A percentile compares a stretch with the other conserved stretches of the same genome.
Conservation (phyloP, 768 basidiomycete species). For the Leccinum boreale region DNA sequence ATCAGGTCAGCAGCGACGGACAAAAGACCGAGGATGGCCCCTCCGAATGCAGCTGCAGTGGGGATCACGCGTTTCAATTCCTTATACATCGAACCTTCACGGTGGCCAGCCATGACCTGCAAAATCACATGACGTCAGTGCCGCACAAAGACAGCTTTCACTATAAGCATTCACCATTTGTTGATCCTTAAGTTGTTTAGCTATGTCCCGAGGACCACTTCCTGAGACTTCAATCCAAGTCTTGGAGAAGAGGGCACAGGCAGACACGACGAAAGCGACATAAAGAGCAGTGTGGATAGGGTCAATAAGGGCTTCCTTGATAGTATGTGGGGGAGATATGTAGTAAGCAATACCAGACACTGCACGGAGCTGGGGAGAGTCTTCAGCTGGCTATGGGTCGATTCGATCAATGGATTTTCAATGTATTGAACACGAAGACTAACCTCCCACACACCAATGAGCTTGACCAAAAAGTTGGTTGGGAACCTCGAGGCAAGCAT, state of each 20-base stretch:
- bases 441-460: conserved; percentile 99
- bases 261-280: conserved; percentile 87
- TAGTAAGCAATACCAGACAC: conserved; percentile 94
- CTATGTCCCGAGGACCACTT: conserved; percentile 91
- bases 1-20: conserved; percentile 91
- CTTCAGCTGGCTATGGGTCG: conserved; percentile 77
- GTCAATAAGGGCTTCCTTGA: conserved; percentile 83
- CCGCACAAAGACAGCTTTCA: not conserved
- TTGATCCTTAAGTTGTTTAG: conserved; percentile 98
- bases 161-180: conserved; percentile 64
- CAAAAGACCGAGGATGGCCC: conserved; percentile 91
- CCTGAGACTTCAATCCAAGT: conserved; percentile 99
- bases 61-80: conserved; percentile 98
- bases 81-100: conserved; percentile 99
- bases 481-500: conserved; percentile 95
- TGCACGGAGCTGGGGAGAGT: conserved; percentile 88
- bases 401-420: not conserved
- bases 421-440: conserved; percentile 16
- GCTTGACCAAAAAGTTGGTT: conserved; percentile 79
- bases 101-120: conserved; percentile 82
- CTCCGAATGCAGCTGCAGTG: conserved; percentile 95
- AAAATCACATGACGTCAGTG: not conserved
- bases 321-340: conserved; percentile 96
- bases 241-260: conserved; percentile 97
- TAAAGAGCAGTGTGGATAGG: conserved; percentile 93